A percentile compares a stretch with the other conserved stretches of the same genome.
These are phyloP conservation scores for Heterotrichella gracilis DNA, from an alignment of 352 stramenopile species.

Conservation along the genomic window DNA sequence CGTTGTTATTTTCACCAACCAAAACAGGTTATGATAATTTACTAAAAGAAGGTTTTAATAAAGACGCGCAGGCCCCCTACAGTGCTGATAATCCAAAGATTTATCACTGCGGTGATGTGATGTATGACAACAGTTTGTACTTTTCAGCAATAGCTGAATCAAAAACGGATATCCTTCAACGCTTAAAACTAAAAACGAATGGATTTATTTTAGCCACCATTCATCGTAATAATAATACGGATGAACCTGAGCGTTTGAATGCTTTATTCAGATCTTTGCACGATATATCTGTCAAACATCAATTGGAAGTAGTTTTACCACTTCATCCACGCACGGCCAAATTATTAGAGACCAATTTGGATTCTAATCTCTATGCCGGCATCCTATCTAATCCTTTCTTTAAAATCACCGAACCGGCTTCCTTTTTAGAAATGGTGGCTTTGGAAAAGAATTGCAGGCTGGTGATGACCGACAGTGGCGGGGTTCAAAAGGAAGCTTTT, in stretches of 20 bases:
- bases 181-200: not conserved
- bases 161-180: not conserved
- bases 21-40: not conserved
- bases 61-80: too few species aligned
- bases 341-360: not conserved
- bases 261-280: not conserved
- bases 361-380: not conserved
- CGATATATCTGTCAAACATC: not conserved
- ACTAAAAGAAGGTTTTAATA: not conserved
- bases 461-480: not conserved
- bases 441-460: not conserved
- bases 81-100: too few species aligned
- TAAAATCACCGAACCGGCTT: not conserved
- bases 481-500: not conserved
- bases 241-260: constrained; percentile 9
- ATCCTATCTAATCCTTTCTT: not conserved
- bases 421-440: constrained; percentile 2
- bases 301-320: not conserved
- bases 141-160: too few species aligned
- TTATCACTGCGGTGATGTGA: too few species aligned
- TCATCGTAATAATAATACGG: constrained; percentile 8
- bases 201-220: not conserved
- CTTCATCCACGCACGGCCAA: not conserved
- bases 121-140: too few species aligned
- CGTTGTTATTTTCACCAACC: constrained; percentile 5